Percentiles rank a stretch among this genome's conserved stretches.
Conservation (phyloP, 163 green algal genomes). For the Coccomyxa subellipsoidea region DNA sequence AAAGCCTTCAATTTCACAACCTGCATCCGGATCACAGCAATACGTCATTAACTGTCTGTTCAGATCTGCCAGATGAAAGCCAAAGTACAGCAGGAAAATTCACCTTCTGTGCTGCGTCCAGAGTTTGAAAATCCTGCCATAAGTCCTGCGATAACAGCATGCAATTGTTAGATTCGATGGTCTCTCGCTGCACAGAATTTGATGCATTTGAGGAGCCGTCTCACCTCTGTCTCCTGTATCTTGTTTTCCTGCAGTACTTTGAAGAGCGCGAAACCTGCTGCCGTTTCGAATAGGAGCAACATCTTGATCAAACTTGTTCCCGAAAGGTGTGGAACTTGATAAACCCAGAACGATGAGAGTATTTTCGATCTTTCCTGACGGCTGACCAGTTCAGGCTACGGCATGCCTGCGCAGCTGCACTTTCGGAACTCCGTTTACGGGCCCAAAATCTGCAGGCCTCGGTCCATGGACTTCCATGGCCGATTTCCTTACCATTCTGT, state of each 20-base stretch:
- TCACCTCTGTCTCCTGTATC: conserved; percentile 70
- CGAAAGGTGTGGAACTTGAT: too few species aligned
- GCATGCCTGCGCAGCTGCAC: too few species aligned
- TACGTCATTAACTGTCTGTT: not conserved
- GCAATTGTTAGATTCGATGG: not conserved
- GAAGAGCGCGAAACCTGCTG: conserved; percentile 96
- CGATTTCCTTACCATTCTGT: too few species aligned
- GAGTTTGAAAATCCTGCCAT: conserved; percentile 75
- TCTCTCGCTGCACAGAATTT: not conserved
- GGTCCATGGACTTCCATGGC: too few species aligned
- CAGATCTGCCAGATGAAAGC: not conserved
- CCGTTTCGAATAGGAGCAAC: conserved; percentile 94
- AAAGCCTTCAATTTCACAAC: conserved; percentile 97
- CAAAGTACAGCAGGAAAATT: not conserved
- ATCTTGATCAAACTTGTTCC: too few species aligned
- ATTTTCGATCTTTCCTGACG: too few species aligned
- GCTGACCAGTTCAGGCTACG: too few species aligned
- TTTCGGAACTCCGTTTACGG: too few species aligned
- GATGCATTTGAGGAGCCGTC: not conserved
- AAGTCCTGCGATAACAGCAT: conserved; percentile 66
- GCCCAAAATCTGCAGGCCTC: too few species aligned
- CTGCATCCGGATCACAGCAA: conserved; percentile 41
- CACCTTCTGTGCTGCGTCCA: conserved; percentile 79
- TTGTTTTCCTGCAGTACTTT: conserved; percentile 94
- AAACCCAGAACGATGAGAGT: too few species aligned